phyloP scores from a whole-genome alignment of 2,329 filamentous ascomycete genomes.

The Diaporthe ampelina region DNA sequence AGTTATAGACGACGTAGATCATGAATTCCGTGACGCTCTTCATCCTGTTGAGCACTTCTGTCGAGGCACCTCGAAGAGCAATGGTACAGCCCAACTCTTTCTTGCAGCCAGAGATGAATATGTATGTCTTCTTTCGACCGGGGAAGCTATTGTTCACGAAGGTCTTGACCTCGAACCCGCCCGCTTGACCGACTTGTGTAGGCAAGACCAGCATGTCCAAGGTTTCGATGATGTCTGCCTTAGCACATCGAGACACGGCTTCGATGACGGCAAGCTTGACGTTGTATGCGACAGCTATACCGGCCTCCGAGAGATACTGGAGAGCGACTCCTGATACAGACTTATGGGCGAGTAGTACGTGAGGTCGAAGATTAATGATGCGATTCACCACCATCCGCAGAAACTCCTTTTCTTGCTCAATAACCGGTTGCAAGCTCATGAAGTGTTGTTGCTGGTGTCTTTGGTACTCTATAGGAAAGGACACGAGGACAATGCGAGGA shows the following conservation, averaged over 20 bases:
- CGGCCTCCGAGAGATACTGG: constrained; percentile 87
- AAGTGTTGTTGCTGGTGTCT: constrained; percentile 91
- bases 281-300: constrained; percentile 95
- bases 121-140: constrained; percentile 91
- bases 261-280: constrained; percentile 97
- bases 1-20: constrained; percentile 98
- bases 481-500: constrained; percentile 91
- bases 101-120: constrained; percentile 91
- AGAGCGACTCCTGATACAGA: constrained; percentile 93
- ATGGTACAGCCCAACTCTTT: constrained; percentile 96
- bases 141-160: constrained; percentile 84
- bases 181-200: constrained; percentile 83
- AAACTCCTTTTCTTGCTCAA: constrained; percentile 96
- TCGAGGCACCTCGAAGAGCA: constrained; percentile 85
- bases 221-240: constrained; percentile 93
- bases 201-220: constrained; percentile 90
- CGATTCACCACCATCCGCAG: constrained; percentile 91
- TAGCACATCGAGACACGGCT: constrained; percentile 91
- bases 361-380: constrained; percentile 87
- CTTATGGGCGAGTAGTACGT: constrained; percentile 91
- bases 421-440: constrained; percentile 97
- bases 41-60: constrained; percentile 78
- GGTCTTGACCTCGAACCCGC: constrained; percentile 94
- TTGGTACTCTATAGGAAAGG: constrained; percentile 96
- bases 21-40: constrained; percentile 98